A percentile compares a stretch with the other conserved stretches of the same genome.
These are phyloP conservation scores for Pseudodiploospora longispora DNA, from an alignment of 2,329 filamentous ascomycete species.

Conservation along the genomic window DNA sequence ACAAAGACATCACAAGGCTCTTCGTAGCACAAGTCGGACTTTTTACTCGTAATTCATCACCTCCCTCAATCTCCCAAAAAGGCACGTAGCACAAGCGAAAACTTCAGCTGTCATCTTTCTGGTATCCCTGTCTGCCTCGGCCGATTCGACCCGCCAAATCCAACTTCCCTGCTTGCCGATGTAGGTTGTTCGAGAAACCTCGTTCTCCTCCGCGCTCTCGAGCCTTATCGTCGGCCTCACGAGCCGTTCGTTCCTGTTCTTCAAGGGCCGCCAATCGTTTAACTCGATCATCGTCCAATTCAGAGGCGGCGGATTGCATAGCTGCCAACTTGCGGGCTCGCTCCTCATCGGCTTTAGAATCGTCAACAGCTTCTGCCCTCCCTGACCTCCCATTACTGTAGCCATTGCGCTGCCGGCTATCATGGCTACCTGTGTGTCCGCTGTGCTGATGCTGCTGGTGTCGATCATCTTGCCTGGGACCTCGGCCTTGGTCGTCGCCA, in stretches of 20 bases:
- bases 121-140: slow-evolving; percentile 36
- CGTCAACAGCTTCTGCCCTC: slow-evolving; percentile 7
- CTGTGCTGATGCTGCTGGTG: background rate
- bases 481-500: slow-evolving; percentile 13
- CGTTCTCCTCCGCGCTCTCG: slow-evolving; percentile 56
- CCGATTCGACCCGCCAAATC: slow-evolving; percentile 45
- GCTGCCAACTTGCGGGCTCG: slow-evolving; percentile 60
- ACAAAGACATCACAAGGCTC: too few species aligned
- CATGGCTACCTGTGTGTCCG: background rate
- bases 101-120: slow-evolving; percentile 35
- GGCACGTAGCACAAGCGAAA: too few species aligned
- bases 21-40: too few species aligned
- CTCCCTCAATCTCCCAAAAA: too few species aligned
- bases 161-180: slow-evolving; percentile 48
- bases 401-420: slow-evolving; percentile 14
- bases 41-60: too few species aligned
- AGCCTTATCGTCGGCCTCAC: slow-evolving; percentile 58
- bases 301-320: slow-evolving; percentile 64
- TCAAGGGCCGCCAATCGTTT: slow-evolving; percentile 59
- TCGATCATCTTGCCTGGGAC: background rate
- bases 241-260: slow-evolving; percentile 54
- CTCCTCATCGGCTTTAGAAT: slow-evolving; percentile 39
- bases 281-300: slow-evolving; percentile 63
- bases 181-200: slow-evolving; percentile 55
- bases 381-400: slow-evolving; percentile 4